phyloP scores from a whole-genome alignment of 805 yeast genomes.

The Cyberlindnera xylosilytica region DNA sequence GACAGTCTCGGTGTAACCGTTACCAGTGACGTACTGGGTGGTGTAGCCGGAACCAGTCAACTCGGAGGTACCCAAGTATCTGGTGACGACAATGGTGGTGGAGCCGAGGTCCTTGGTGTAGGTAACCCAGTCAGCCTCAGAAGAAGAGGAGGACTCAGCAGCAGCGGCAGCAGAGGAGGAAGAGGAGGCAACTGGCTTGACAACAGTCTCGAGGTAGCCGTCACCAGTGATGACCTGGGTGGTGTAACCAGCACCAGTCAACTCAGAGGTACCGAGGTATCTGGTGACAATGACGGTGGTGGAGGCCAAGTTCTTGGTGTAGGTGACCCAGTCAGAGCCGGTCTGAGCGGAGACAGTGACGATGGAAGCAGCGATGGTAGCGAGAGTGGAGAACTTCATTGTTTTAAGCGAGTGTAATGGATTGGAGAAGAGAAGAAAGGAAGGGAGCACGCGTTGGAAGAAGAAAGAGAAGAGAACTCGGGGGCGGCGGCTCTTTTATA shows the following conservation, averaged over 20 bases:
- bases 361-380: neutral
- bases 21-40: neutral
- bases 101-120: slow-evolving; percentile 1
- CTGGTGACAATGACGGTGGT: too few relatives aligned
- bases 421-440: neutral
- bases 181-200: too few relatives aligned
- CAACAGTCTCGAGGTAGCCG: too few relatives aligned
- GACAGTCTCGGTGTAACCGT: slow-evolving; percentile 1
- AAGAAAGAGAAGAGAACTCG: too few relatives aligned
- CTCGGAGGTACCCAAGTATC: slow-evolving; percentile 2
- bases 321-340: too few relatives aligned
- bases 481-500: too few relatives aligned
- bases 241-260: too few relatives aligned
- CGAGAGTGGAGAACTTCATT: slow-evolving; percentile 3
- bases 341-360: too few relatives aligned
- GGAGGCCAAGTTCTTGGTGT: too few relatives aligned
- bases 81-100: slow-evolving; percentile 3
- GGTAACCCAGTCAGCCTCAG: neutral
- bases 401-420: slow-evolving; percentile 2
- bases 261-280: too few relatives aligned
- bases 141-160: neutral
- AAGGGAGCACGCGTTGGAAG: neutral
- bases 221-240: too few relatives aligned
- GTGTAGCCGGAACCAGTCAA: slow-evolving; percentile 3
- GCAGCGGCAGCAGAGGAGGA: neutral